A percentile compares a stretch with the other conserved stretches of the same genome.
Evolutionary conservation across 1,284 basidiomycete species (phyloP).

Genomic region (Apiotrichum mycotoxinovorans): DNA sequence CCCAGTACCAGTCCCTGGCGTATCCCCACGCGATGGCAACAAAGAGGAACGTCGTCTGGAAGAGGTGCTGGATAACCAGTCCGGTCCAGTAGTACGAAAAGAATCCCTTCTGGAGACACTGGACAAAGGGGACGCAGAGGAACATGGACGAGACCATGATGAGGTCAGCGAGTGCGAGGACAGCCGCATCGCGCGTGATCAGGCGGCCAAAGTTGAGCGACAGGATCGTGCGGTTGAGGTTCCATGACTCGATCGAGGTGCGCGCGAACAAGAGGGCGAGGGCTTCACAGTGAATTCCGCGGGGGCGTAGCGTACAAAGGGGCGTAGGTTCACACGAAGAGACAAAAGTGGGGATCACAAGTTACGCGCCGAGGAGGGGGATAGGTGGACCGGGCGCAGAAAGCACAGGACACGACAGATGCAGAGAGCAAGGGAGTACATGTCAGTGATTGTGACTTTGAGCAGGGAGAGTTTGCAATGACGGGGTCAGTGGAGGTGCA

Average conservation of each 20-base stretch:
- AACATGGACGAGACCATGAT: slow-evolving; percentile 73
- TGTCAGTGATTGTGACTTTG: too few relatives aligned
- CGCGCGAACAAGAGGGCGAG: slow-evolving; percentile 74
- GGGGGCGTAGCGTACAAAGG: too few relatives aligned
- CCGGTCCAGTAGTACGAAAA: slow-evolving; percentile 74
- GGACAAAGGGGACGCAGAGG: slow-evolving; percentile 75
- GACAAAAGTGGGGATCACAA: not conserved
- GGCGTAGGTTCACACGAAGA: not conserved
- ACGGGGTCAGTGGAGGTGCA: too few relatives aligned
- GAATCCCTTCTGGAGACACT: slow-evolving; percentile 69
- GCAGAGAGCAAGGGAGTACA: not conserved
- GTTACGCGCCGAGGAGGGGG: too few relatives aligned
- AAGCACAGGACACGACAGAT: not conserved
- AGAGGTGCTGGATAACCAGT: slow-evolving; percentile 68
- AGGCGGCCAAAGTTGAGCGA: slow-evolving; percentile 78
- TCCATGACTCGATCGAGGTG: slow-evolving; percentile 71
- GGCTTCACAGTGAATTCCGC: slow-evolving; percentile 56
- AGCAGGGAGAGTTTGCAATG: too few relatives aligned
- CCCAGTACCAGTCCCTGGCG: slow-evolving; percentile 89
- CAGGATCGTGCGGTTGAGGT: slow-evolving; percentile 71
- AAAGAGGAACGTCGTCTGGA: slow-evolving; percentile 68
- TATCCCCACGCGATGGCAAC: slow-evolving; percentile 58
- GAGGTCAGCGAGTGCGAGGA: slow-evolving; percentile 78
- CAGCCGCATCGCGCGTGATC: slow-evolving; percentile 80
- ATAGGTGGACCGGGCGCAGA: too few relatives aligned